Conservation (phyloP, 352 stramenopile genomes). For the Pseudoperonospora humuli region DNA sequence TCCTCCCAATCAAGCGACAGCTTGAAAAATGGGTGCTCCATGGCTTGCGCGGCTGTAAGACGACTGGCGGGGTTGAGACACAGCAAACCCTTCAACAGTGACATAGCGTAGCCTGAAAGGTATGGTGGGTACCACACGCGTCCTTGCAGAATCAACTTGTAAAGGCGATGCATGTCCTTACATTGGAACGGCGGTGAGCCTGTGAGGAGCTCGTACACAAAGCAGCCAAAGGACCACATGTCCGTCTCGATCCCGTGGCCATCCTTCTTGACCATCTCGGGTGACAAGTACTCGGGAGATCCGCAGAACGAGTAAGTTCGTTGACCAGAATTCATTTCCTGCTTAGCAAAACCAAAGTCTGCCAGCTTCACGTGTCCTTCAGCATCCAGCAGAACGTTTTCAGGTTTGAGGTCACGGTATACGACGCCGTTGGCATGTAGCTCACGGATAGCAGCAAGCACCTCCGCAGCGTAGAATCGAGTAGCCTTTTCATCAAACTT, state of each 20-base stretch:
- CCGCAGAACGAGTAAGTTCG: conserved; percentile 80
- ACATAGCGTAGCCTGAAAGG: conserved; percentile 34
- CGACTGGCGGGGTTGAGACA: conserved; percentile 36
- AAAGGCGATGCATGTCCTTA: conserved; percentile 52
- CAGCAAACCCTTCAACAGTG: conserved; percentile 47
- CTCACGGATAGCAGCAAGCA: conserved; percentile 44
- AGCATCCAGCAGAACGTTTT: conserved; percentile 70
- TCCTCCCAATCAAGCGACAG: conserved; percentile 54
- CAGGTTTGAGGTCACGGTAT: conserved; percentile 73
- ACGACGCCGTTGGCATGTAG: conserved; percentile 35
- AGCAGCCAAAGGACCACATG: conserved; percentile 85
- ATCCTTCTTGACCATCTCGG: conserved; percentile 73
- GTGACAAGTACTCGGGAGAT: conserved; percentile 77
- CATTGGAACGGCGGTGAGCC: conserved; percentile 67
- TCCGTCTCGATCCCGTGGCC: conserved; percentile 73
- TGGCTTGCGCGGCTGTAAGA: conserved; percentile 53
- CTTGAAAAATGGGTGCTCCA: conserved; percentile 71
- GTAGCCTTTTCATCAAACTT: conserved; percentile 58
- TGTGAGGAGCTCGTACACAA: conserved; percentile 73
- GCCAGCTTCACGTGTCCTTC: conserved; percentile 73
- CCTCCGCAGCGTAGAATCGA: conserved; percentile 72
- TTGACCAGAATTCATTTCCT: conserved; percentile 42
- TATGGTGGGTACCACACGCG: conserved; percentile 64
- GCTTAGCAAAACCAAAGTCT: conserved; percentile 80
- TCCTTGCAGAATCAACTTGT: conserved; percentile 49